Evolutionary conservation across 2,329 filamentous ascomycete species (phyloP).

Genomic region (Coniochaeta prunicola): DNA sequence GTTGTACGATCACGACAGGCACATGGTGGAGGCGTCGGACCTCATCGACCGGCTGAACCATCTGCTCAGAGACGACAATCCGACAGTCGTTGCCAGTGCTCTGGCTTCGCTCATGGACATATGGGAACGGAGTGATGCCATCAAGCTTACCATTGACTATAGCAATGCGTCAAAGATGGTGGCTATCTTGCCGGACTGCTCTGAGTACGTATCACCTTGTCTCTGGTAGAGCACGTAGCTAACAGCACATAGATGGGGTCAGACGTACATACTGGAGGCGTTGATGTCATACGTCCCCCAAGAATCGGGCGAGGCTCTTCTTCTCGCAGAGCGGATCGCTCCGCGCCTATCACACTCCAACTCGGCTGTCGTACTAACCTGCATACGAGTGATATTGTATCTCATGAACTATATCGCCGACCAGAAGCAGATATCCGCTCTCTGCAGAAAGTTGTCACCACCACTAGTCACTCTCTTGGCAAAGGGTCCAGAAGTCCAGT

Average conservation of each 20-base stretch:
- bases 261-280: conserved; percentile 96
- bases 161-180: conserved; percentile 97
- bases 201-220: conserved; percentile 62
- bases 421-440: conserved; percentile 74
- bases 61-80: conserved; percentile 91
- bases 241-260: conserved; percentile 68
- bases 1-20: conserved; percentile 90
- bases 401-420: conserved; percentile 98
- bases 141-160: conserved; percentile 97
- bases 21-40: conserved; percentile 83
- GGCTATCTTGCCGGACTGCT: conserved; percentile 91
- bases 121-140: conserved; percentile 95
- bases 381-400: conserved; percentile 92
- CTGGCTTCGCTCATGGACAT: conserved; percentile 91
- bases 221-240: conserved; percentile 3
- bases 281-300: conserved; percentile 97
- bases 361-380: conserved; percentile 91
- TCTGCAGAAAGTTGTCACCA: conserved; percentile 90
- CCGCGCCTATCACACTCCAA: conserved; percentile 97
- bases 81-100: conserved; percentile 92
- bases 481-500: conserved; percentile 97
- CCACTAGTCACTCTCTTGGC: conserved; percentile 90
- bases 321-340: conserved; percentile 88
- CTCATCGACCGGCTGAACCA: conserved; percentile 86
- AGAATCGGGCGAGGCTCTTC: conserved; percentile 76